Evolutionary conservation across 2,329 filamentous ascomycete species (phyloP).

Genomic region (Talaromyces verruculosus): DNA sequence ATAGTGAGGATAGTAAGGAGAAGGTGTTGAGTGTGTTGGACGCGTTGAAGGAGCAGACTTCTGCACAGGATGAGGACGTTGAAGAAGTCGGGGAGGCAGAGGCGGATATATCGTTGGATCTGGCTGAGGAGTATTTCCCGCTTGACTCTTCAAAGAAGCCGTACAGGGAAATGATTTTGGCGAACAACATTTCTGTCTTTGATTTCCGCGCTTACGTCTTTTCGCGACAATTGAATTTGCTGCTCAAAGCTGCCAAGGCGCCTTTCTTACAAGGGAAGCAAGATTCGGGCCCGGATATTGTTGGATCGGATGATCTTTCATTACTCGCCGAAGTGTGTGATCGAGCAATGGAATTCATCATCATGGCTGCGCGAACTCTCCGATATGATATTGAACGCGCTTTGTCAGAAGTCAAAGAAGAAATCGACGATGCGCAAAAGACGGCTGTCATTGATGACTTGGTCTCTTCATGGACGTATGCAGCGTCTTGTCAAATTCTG

Average conservation of each 20-base stretch:
- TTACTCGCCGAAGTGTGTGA: slow-evolving; percentile 85
- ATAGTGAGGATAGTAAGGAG: slow-evolving; percentile 70
- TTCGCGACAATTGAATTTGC: slow-evolving; percentile 76
- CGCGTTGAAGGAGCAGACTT: slow-evolving; percentile 26
- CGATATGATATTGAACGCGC: slow-evolving; percentile 73
- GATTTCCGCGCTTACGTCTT: slow-evolving; percentile 96
- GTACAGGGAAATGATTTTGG: slow-evolving; percentile 87
- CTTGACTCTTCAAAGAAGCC: slow-evolving; percentile 66
- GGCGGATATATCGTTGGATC: slow-evolving; percentile 30
- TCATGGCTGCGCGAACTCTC: slow-evolving; percentile 74
- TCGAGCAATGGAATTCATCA: slow-evolving; percentile 79
- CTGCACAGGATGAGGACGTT: slow-evolving; percentile 18
- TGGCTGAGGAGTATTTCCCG: slow-evolving; percentile 39
- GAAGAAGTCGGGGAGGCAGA: slow-evolving; percentile 35
- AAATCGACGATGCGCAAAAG: slow-evolving; percentile 38
- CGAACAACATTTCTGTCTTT: slow-evolving; percentile 93
- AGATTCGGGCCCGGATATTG: slow-evolving; percentile 32
- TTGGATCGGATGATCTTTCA: slow-evolving; percentile 69
- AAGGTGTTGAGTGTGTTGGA: slow-evolving; percentile 56
- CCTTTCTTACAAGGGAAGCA: slow-evolving; percentile 37
- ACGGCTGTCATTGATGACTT: slow-evolving; percentile 46
- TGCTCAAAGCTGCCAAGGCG: slow-evolving; percentile 76
- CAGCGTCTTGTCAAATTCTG: slow-evolving; percentile 46
- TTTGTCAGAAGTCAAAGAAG: slow-evolving; percentile 45
- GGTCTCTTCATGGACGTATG: slow-evolving; percentile 49